These are phyloP conservation scores for Chaetomiaceae sp. DNA, from an alignment of 2,329 filamentous ascomycete species.

Conservation along the genomic window DNA sequence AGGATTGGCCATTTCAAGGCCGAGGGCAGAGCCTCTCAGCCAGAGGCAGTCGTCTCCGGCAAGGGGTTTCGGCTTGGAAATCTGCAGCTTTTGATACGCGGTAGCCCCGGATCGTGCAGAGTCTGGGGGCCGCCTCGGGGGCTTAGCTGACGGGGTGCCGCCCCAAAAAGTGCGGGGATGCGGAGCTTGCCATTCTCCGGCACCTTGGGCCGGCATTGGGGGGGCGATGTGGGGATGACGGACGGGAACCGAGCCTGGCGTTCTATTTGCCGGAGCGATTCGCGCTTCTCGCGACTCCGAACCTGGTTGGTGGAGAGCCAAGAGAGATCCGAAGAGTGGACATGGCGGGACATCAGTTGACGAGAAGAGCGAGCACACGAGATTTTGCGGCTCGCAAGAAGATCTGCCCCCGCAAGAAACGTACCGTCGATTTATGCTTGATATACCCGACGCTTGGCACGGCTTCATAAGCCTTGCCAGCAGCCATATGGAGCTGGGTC, in stretches of 20 bases:
- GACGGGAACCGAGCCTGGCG: neutral
- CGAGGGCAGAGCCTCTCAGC: neutral
- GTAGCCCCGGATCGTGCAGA: slow-evolving; percentile 6
- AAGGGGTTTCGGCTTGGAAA: slow-evolving; percentile 16
- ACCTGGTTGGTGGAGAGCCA: neutral
- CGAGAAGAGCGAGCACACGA: neutral
- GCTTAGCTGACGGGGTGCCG: slow-evolving; percentile 11
- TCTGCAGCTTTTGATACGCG: slow-evolving; percentile 7
- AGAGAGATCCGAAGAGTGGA: slow-evolving; percentile 5
- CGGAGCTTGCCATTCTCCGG: slow-evolving; percentile 6
- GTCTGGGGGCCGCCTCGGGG: neutral
- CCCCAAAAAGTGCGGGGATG: slow-evolving; percentile 14
- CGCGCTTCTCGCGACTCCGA: slow-evolving; percentile 23
- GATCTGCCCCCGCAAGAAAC: too few relatives aligned
- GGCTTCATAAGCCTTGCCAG: neutral
- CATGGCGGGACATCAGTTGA: neutral
- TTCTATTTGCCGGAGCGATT: neutral
- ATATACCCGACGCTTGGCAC: neutral
- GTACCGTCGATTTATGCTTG: neutral
- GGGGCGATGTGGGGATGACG: slow-evolving; percentile 1
- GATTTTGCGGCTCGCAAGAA: neutral
- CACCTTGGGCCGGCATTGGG: slow-evolving; percentile 15
- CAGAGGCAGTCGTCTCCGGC: neutral
- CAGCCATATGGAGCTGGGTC: neutral
- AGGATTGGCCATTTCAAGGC: neutral